Evolutionary conservation across 768 basidiomycete species (phyloP), one percentile per base, ranked within the genome.

Genomic region (Mycena metata): DNA sequence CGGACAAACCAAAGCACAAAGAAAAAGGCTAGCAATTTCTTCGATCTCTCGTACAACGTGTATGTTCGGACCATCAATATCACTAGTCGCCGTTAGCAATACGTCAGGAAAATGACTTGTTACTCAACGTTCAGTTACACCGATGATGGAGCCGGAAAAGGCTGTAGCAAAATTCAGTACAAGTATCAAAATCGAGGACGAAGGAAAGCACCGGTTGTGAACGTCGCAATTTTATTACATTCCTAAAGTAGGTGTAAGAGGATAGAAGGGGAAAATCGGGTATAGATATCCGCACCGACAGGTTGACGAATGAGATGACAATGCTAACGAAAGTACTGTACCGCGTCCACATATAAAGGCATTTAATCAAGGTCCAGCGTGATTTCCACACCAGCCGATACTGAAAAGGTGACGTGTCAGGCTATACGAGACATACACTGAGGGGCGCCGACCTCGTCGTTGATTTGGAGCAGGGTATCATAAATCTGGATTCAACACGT

Each of bases 361-460:
- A 45, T 61, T 67, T 67, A 16, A 67, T 62, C 42, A 67, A 35
- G 2, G 60, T 61, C 59, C 59, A 61, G 2, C 60, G 59, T 0
- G 66, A 45, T 41, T 49, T 56, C 69, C 69, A 70, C 60, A 70
- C 41, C 41, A 62, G 52, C 49, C 49, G 26, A 47, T 70, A 66
- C 69, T 69, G 19, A 41, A 1, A 21, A 2, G 41, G 45, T 12
- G 15, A 3, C 16, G 17, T 24, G 7, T n/a, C 15, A 15, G 12
- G 47, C 1, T 30, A 30, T 30, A 30, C 30, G 6, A 49, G 26
- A 43, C 16, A 57, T 19, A 3, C 35, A 10, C 23, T n/a, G 23
- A 15, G 7, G 15, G 39, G 12, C 9, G 51, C 57, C 21, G 33
- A 58, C 67, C 57, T 70, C 69, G 42, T 70, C 45, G 45, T 59